Evolutionary conservation across 2,329 filamentous ascomycete genomes (phyloP), one percentile per base, ranked within the genome.

Genomic region (Nothophoma quercina): DNA sequence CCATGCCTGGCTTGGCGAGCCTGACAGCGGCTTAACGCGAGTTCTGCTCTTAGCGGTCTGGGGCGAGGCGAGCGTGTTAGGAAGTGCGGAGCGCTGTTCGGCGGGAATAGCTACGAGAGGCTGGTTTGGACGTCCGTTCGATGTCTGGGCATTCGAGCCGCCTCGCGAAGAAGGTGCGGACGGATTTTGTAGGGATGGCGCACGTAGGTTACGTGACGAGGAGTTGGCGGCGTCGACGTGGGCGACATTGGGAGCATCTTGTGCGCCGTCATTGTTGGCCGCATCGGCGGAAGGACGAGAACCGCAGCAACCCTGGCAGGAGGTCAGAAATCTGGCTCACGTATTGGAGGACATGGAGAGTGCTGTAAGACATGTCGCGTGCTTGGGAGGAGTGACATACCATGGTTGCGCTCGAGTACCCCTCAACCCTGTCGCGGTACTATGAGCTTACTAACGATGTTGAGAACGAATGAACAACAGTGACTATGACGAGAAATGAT

Each of bases 71-170:
- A 70, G 65, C 2, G 64, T 63, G 19, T 54, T 59, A n/a, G 70
- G 70, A 7, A 73, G 59, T 22, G 58, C 59, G 6, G 67, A 66
- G 50, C 69, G 68, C 41, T 64, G 63, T 23, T 48, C 44, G 2
- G 62, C 41, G n/a, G 62, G 53, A 18, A 72, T 63, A 7, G 61
- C 58, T 25, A 60, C 67, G 7, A 73, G 55, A 7, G 62, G 61
- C 13, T 56, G 52, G 42, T 71, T 72, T 1, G 69, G 69, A 32
- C 64, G 65, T 36, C 58, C 53, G 25, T 53, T 47, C 1, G 38
- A 43, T n/a, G 33, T n/a, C 8, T 41, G 54, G 9, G 55, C 22
- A 25, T 28, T 33, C 10, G 55, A 40, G 16, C 18, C 22, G 10
- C 26, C 50, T 7, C 50, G 44, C 12, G 44, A 53, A 18, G 43